Conservation (phyloP, 768 basidiomycete genomes). For the Boletus speciosus region DNA sequence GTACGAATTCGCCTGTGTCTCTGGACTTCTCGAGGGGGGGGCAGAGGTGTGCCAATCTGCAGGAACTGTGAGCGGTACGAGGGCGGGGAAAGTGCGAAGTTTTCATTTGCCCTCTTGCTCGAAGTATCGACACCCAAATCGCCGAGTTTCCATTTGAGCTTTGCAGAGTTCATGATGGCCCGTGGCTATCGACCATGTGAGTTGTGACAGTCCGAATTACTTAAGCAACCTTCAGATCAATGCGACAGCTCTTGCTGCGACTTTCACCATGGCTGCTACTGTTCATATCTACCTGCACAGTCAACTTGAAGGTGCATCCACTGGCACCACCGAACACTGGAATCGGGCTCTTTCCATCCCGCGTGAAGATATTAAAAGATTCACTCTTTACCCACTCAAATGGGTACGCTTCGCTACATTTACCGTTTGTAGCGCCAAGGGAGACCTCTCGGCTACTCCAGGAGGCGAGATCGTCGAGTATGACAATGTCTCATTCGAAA, state of each 20-base stretch:
- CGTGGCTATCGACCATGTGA: too few relatives aligned
- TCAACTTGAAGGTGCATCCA: background rate
- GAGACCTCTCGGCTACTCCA: background rate
- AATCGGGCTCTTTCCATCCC: background rate
- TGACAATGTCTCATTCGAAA: background rate
- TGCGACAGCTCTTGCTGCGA: too few relatives aligned
- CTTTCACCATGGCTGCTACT: too few relatives aligned
- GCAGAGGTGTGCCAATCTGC: slow-evolving; percentile 87
- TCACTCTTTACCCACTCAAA: background rate
- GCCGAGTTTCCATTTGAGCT: slow-evolving; percentile 82
- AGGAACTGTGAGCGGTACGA: too few relatives aligned
- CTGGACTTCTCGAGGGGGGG: slow-evolving; percentile 80
- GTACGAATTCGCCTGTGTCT: slow-evolving; percentile 92
- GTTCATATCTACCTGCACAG: background rate
- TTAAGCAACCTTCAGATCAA: too few relatives aligned
- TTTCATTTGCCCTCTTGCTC: slow-evolving; percentile 55
- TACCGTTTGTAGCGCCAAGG: background rate
- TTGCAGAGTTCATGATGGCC: slow-evolving; percentile 41
- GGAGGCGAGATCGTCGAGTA: background rate
- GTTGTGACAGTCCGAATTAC: too few relatives aligned
- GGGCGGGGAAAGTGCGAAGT: too few relatives aligned
- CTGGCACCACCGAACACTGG: background rate
- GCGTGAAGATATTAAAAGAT: background rate
- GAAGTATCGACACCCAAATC: slow-evolving; percentile 43
- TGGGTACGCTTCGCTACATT: background rate